Conservation (phyloP, 2,329 filamentous ascomycete species). For the Epichloe glyceriae region DNA sequence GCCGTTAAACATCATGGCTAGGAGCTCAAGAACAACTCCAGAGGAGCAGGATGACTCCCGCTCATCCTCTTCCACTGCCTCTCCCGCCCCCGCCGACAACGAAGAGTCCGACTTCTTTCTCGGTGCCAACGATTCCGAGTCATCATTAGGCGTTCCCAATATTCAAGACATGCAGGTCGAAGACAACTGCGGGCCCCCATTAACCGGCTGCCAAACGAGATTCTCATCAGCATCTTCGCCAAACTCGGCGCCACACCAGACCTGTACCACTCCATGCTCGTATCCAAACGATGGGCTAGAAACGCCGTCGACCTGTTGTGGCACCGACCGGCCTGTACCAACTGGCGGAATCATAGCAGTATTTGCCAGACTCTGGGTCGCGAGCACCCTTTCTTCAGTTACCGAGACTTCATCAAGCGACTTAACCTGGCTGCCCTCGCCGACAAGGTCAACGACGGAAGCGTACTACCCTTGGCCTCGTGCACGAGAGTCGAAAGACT, state of each 20-base stretch:
- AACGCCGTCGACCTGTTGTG: constrained; percentile 89
- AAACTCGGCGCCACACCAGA: constrained; percentile 67
- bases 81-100: constrained; percentile 63
- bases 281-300: constrained; percentile 86
- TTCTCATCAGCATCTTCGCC: constrained; percentile 84
- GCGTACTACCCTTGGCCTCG: constrained; percentile 63
- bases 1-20: constrained; percentile 9
- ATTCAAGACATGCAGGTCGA: constrained; percentile 63
- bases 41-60: constrained; percentile 39
- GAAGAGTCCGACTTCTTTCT: constrained; percentile 92
- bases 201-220: constrained; percentile 78
- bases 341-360: constrained; percentile 65
- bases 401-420: constrained; percentile 80
- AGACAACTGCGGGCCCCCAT: constrained; percentile 62
- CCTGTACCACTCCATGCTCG: constrained; percentile 77
- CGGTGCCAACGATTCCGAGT: constrained; percentile 81
- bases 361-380: constrained; percentile 70
- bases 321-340: constrained; percentile 86
- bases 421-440: constrained; percentile 77
- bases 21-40: constrained; percentile 7
- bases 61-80: constrained; percentile 58
- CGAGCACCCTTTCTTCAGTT: constrained; percentile 69
- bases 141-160: constrained; percentile 72
- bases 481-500: constrained; percentile 89
- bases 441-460: constrained; percentile 72